Evolutionary conservation across 1,284 basidiomycete species (phyloP).

Genomic region (Moniliella sp.): DNA sequence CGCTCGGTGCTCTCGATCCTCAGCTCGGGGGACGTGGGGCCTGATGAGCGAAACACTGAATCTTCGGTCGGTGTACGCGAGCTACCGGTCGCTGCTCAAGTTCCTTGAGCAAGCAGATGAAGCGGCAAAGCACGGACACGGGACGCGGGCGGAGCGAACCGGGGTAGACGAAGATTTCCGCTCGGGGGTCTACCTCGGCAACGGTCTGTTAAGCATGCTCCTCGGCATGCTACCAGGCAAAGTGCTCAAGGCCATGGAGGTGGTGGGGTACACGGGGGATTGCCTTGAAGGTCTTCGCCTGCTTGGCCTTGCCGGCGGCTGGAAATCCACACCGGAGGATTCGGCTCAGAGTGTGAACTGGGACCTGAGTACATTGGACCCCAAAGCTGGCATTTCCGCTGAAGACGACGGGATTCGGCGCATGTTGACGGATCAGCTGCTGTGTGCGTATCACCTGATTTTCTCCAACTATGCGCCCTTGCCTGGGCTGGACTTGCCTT

Average conservation of each 20-base stretch:
- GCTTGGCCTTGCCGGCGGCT: conserved; percentile 62
- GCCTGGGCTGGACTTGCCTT: conserved; percentile 10
- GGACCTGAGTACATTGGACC: too few relatives aligned
- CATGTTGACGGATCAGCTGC: conserved; percentile 63
- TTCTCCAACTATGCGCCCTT: conserved; percentile 50
- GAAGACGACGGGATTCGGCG: conserved; percentile 61
- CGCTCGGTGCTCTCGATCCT: too few relatives aligned
- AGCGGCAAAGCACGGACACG: too few relatives aligned
- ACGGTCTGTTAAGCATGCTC: conserved; percentile 53
- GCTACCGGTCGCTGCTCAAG: conserved; percentile 42
- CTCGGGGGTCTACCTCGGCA: conserved; percentile 70
- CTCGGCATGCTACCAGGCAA: conserved; percentile 63
- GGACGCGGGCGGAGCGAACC: conserved; percentile 36
- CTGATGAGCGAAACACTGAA: conserved; percentile 78
- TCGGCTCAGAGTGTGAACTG: too few relatives aligned
- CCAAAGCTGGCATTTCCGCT: conserved; percentile 38
- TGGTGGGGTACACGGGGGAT: conserved; percentile 79
- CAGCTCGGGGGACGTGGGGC: too few relatives aligned
- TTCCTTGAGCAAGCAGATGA: conserved; percentile 57
- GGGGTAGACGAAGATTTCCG: conserved; percentile 75
- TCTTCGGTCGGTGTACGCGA: conserved; percentile 16
- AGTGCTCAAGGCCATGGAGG: conserved; percentile 43
- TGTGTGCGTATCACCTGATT: conserved; percentile 80
- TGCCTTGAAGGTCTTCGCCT: conserved; percentile 52
- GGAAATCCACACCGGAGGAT: too few relatives aligned